A percentile compares a stretch with the other conserved stretches of the same genome.
Evolutionary conservation across 1,139 yeast species (phyloP).

Genomic region (Suhomyces wounanorum): DNA sequence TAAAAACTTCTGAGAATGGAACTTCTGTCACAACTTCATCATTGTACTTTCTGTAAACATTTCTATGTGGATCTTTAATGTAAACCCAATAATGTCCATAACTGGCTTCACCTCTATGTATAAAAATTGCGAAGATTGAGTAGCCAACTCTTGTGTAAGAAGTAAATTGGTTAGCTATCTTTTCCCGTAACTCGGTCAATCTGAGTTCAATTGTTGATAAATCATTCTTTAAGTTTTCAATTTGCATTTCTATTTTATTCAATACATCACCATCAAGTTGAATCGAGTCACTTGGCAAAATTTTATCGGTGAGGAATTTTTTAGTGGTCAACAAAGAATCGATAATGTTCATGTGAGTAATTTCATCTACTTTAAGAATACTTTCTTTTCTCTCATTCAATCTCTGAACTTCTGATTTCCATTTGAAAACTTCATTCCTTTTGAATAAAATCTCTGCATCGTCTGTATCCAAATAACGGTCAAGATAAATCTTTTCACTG

Average conservation of each 20-base stretch:
- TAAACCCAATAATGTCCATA: conserved; percentile 98
- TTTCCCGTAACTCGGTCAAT: conserved; percentile 44
- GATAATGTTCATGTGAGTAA: conserved; percentile 52
- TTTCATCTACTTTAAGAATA: conserved; percentile 46
- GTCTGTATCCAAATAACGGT: conserved; percentile 78
- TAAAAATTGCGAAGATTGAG: conserved; percentile 84
- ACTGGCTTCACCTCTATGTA: conserved; percentile 94
- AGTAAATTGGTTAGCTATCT: conserved; percentile 60
- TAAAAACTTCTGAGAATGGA: conserved; percentile 69
- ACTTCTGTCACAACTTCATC: conserved; percentile 90
- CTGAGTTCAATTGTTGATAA: conserved; percentile 37
- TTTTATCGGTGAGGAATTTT: conserved; percentile 50
- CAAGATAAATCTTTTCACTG: conserved; percentile 76
- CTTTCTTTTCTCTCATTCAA: conserved; percentile 46
- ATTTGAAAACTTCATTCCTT: conserved; percentile 59
- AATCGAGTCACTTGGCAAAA: conserved; percentile 24
- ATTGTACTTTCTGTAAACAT: conserved; percentile 82
- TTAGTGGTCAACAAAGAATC: conserved; percentile 53
- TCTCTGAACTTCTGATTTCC: conserved; percentile 59
- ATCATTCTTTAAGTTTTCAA: conserved; percentile 41
- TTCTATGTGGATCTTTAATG: conserved; percentile 70
- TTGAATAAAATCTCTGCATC: conserved; percentile 55
- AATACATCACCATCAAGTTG: conserved; percentile 38
- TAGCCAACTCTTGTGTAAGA: conserved; percentile 68
- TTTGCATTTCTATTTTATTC: conserved; percentile 34